These are phyloP conservation scores for Septoria petroselini DNA, from an alignment of 2,329 filamentous ascomycete genomes.

Conservation along the genomic window DNA sequence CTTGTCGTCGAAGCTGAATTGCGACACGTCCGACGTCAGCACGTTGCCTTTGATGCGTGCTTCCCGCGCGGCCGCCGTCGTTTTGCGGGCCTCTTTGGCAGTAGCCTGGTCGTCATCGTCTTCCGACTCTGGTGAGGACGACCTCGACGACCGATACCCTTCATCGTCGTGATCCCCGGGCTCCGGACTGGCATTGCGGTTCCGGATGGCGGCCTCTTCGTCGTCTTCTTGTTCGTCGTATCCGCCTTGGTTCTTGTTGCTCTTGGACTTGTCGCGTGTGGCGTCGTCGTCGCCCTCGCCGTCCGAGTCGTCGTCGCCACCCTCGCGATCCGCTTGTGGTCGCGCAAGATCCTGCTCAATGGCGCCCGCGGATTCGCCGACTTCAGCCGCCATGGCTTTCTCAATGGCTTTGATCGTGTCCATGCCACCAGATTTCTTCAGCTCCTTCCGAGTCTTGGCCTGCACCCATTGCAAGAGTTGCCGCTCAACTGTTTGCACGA, in stretches of 20 bases:
- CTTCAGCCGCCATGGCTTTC: constrained; percentile 67
- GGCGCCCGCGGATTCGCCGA: constrained; percentile 62
- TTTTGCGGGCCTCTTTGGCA: constrained; percentile 32
- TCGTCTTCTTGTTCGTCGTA: constrained; percentile 93
- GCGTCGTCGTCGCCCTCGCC: constrained; percentile 54
- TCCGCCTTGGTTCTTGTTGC: constrained; percentile 75
- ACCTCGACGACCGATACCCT: constrained; percentile 47
- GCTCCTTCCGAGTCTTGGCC: constrained; percentile 67
- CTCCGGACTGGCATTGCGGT: constrained; percentile 29
- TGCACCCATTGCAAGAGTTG: constrained; percentile 73
- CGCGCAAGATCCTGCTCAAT: constrained; percentile 51
- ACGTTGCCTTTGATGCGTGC: constrained; percentile 60
- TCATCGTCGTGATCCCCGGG: constrained; percentile 55
- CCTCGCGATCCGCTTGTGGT: constrained; percentile 48
- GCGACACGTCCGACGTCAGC: constrained; percentile 62
- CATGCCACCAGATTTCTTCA: constrained; percentile 70
- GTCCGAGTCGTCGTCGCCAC: constrained; percentile 69
- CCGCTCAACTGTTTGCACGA: constrained; percentile 74
- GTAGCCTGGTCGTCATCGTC: constrained; percentile 27
- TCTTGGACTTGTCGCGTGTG: constrained; percentile 68
- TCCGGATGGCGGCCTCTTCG: constrained; percentile 73
- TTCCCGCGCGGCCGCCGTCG: constrained; percentile 54
- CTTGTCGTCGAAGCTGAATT: constrained; percentile 75
- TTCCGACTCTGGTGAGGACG: constrained; percentile 36
- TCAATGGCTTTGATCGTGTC: constrained; percentile 52